Evolutionary conservation across 495 filamentous ascomycete species (phyloP).

Genomic region (Xylona heveae): DNA sequence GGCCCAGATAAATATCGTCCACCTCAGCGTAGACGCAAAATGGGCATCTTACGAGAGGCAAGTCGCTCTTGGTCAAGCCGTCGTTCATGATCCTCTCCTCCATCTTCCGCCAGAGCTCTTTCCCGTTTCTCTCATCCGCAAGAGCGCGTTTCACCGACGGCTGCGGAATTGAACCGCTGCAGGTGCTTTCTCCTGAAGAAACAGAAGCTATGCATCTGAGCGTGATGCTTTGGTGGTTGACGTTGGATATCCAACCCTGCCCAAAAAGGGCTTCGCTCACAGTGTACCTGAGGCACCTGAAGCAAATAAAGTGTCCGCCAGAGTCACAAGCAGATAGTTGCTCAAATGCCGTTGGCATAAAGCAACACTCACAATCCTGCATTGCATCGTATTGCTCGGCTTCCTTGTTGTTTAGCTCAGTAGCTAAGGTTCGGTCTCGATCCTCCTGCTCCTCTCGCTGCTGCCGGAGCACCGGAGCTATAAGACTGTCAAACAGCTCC

Average conservation of each 20-base stretch:
- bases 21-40: conserved; percentile 83
- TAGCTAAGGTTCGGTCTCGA: conserved; percentile 40
- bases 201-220: conserved; percentile 64
- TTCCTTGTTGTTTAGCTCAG: conserved; percentile 49
- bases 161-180: conserved; percentile 46
- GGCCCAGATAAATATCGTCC: conserved; percentile 52
- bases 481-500: conserved; percentile 49
- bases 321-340: conserved; percentile 52
- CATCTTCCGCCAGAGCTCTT: conserved; percentile 45
- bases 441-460: conserved; percentile 32
- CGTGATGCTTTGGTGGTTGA: conserved; percentile 44
- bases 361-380: conserved; percentile 87
- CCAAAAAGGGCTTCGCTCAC: conserved; percentile 76
- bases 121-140: conserved; percentile 38
- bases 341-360: conserved; percentile 55
- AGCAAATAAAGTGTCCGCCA: conserved; percentile 66
- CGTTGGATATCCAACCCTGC: conserved; percentile 70
- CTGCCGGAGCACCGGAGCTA: conserved; percentile 37
- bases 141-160: conserved; percentile 52
- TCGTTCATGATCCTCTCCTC: conserved; percentile 59
- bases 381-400: conserved; percentile 47
- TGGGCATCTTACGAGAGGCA: conserved; percentile 69
- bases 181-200: conserved; percentile 25
- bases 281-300: conserved; percentile 57
- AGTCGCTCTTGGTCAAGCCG: conserved; percentile 39